These are phyloP conservation scores for Pelargonium fulgidum DNA, from an alignment of 441 rosid genomes.

Conservation along the genomic window DNA sequence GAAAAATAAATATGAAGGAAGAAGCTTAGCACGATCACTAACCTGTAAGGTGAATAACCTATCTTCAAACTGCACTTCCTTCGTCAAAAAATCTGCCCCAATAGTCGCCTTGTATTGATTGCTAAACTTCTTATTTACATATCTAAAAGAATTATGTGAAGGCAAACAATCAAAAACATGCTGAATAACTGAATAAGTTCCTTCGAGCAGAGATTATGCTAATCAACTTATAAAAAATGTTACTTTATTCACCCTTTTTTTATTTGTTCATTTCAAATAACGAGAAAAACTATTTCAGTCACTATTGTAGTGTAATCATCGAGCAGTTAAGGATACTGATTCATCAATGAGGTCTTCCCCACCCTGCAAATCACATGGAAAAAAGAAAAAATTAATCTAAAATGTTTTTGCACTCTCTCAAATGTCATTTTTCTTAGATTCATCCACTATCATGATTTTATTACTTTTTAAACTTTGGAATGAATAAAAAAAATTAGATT, in stretches of 20 bases:
- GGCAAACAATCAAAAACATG: conserved; percentile 19
- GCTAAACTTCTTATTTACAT: conserved; percentile 74
- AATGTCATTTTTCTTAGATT: too few species aligned
- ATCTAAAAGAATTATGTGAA: conserved; percentile 40
- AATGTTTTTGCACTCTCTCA: too few species aligned
- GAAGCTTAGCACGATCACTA: conserved; percentile 11
- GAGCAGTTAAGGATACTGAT: conserved; percentile 48
- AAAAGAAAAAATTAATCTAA: not conserved
- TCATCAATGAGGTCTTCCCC: conserved; percentile 79
- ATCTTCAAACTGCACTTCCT: conserved; percentile 69
- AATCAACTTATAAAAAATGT: not conserved
- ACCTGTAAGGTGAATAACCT: conserved; percentile 79
- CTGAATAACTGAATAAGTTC: not conserved
- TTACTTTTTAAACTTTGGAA: too few species aligned
- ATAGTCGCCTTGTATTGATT: conserved; percentile 76
- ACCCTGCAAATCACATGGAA: conserved; percentile 44
- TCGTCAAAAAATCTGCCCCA: conserved; percentile 71
- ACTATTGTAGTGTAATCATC: too few species aligned
- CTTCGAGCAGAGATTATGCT: not conserved
- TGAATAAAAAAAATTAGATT: too few species aligned
- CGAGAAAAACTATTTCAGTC: not conserved
- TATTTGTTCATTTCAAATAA: not conserved
- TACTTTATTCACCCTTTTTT: too few species aligned
- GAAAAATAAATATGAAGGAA: conserved; percentile 2
- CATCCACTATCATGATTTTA: too few species aligned